Conservation (phyloP, 2,329 filamentous ascomycete species). For the Diaporthe humulicola region DNA sequence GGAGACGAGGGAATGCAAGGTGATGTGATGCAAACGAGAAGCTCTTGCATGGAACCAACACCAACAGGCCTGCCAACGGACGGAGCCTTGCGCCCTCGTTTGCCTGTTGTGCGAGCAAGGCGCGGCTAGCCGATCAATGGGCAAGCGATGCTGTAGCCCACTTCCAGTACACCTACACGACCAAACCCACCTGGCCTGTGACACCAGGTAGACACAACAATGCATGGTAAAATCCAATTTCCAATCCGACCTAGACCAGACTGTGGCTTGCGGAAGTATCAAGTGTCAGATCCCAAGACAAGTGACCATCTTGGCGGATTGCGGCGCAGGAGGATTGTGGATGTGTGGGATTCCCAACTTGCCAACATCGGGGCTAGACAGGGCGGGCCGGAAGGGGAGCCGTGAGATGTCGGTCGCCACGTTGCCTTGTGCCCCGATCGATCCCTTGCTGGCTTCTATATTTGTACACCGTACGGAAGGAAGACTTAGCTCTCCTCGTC, state of each 20-base stretch:
- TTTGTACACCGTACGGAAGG: constrained; percentile 2
- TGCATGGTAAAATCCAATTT: neutral
- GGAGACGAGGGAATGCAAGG: constrained; percentile 14
- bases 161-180: neutral
- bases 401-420: constrained; percentile 17
- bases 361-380: constrained; percentile 15
- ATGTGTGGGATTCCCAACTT: constrained; percentile 22
- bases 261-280: neutral
- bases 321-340: constrained; percentile 14
- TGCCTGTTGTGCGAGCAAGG: neutral
- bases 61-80: constrained; percentile 2
- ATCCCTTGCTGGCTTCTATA: constrained; percentile 8
- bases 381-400: neutral
- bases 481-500: neutral
- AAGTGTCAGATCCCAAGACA: constrained; percentile 26
- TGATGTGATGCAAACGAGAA: constrained; percentile 17
- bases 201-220: neutral
- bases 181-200: neutral
- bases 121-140: constrained; percentile 13
- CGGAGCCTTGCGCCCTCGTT: neutral
- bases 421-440: neutral
- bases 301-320: constrained; percentile 12
- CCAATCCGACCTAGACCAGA: neutral
- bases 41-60: constrained; percentile 24
- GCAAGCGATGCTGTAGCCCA: neutral